Percentiles rank a stretch among this genome's conserved stretches.
Conservation (phyloP, 495 filamentous ascomycete genomes). For the Penicillium fimorum region DNA sequence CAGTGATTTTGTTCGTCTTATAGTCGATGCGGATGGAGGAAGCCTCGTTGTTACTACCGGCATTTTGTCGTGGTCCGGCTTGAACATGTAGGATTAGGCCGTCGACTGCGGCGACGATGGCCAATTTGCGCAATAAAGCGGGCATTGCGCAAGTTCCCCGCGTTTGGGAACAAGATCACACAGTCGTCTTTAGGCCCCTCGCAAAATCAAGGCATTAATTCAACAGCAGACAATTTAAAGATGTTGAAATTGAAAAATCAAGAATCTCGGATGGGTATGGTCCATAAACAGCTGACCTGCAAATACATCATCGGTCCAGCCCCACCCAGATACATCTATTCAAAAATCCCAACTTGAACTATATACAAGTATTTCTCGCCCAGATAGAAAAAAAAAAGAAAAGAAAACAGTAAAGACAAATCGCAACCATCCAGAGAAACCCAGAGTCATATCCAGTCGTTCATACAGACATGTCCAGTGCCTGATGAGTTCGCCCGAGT, state of each 20-base stretch:
- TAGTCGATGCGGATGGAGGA: conserved; percentile 69
- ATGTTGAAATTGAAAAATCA: not conserved
- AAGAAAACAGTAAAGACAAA: conserved; percentile 20
- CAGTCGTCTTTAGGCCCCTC: not conserved
- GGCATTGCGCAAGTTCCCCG: conserved; percentile 55
- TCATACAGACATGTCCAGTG: conserved; percentile 38
- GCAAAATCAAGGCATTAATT: not conserved
- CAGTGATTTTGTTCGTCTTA: conserved; percentile 59
- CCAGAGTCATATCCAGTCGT: conserved; percentile 41
- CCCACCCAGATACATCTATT: conserved; percentile 17
- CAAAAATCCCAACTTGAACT: conserved; percentile 16
- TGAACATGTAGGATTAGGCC: conserved; percentile 80
- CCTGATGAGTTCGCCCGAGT: conserved; percentile 29
- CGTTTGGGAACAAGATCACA: conserved; percentile 5
- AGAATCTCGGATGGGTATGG: conserved; percentile 19
- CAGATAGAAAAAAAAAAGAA: conserved; percentile 15
- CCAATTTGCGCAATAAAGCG: conserved; percentile 70
- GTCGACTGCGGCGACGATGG: conserved; percentile 80
- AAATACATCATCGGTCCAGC: conserved; percentile 32
- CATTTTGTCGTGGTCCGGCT: conserved; percentile 43
- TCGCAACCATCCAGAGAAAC: conserved; percentile 23
- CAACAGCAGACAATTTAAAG: not conserved
- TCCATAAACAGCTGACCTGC: conserved; percentile 26
- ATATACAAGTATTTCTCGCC: conserved; percentile 28
- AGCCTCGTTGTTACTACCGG: conserved; percentile 35